A percentile compares a stretch with the other conserved stretches of the same genome.
Evolutionary conservation across 73 alveolate genomes (phyloP).

Genomic region (Tetrahymena borealis): DNA sequence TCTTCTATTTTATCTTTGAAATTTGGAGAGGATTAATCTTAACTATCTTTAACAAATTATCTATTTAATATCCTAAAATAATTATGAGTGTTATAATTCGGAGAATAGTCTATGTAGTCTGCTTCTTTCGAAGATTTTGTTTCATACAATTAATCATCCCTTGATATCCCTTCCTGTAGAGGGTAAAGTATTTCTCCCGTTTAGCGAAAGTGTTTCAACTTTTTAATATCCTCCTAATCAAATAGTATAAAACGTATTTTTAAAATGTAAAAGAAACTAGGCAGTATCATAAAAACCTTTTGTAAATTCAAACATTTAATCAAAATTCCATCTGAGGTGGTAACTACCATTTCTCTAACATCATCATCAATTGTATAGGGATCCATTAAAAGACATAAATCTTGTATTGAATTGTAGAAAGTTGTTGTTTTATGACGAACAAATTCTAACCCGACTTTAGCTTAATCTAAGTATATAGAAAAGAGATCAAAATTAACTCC

Average conservation of each 20-base stretch:
- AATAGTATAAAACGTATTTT: not conserved
- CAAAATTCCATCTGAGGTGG: not conserved
- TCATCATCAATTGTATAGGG: not conserved
- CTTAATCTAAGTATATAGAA: not conserved
- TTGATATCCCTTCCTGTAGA: not conserved
- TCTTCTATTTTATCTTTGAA: too few species aligned
- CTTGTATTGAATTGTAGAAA: not conserved
- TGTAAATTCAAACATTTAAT: not conserved
- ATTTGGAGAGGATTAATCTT: not conserved
- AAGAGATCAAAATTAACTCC: not conserved
- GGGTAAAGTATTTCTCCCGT: not conserved
- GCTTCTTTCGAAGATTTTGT: not conserved
- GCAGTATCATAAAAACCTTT: not conserved
- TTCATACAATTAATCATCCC: not conserved
- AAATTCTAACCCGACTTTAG: not conserved
- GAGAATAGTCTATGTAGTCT: not conserved
- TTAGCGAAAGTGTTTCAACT: not conserved
- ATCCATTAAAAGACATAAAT: not conserved
- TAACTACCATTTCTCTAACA: not conserved
- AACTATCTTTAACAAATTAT: not conserved
- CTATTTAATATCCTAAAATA: not conserved
- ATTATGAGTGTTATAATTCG: not conserved
- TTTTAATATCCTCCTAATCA: not conserved
- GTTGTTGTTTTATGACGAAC: not conserved
- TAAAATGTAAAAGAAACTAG: not conserved